phyloP scores from a whole-genome alignment of 257 asterid genomes.

The Linderniella brevidens region DNA sequence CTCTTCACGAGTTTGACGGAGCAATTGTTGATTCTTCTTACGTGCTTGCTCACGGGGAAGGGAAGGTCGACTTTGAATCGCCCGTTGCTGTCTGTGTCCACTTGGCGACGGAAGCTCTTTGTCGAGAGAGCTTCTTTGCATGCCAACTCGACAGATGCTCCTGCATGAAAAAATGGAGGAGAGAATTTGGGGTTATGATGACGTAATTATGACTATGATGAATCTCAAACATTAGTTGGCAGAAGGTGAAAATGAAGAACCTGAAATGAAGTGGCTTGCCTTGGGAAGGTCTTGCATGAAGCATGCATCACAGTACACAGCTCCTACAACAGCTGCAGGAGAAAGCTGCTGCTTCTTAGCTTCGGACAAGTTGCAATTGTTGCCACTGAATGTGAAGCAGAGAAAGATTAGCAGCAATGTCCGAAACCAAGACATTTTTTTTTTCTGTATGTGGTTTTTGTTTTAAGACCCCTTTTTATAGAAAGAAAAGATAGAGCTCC shows the following conservation, averaged over 20 bases:
- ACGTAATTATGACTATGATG: neutral
- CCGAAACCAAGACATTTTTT: slow-evolving; percentile 24
- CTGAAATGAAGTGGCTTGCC: slow-evolving; percentile 43
- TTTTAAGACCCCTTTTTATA: neutral
- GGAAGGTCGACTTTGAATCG: slow-evolving; percentile 60
- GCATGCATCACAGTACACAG: slow-evolving; percentile 64
- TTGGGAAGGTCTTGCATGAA: slow-evolving; percentile 25
- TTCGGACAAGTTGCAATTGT: slow-evolving; percentile 14
- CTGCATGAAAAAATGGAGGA: slow-evolving; percentile 13
- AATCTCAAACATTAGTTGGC: neutral
- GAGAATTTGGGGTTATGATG: neutral
- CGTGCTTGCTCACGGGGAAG: slow-evolving; percentile 42
- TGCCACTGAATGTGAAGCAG: slow-evolving; percentile 5
- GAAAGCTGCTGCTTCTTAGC: slow-evolving; percentile 24
- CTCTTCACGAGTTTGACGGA: slow-evolving; percentile 55
- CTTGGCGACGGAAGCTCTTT: slow-evolving; percentile 26
- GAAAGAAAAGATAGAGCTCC: neutral
- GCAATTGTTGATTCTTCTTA: slow-evolving; percentile 44
- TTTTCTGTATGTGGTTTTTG: neutral
- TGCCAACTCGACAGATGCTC: slow-evolving; percentile 68
- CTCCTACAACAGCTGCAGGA: slow-evolving; percentile 55
- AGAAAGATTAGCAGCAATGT: slow-evolving; percentile 16
- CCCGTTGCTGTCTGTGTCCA: slow-evolving; percentile 49
- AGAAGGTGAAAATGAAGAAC: slow-evolving; percentile 11
- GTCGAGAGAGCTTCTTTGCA: slow-evolving; percentile 25